A percentile compares a stretch with the other conserved stretches of the same genome.
Conservation (phyloP, 768 basidiomycete genomes). For the Coprinopsis cinerea region DNA sequence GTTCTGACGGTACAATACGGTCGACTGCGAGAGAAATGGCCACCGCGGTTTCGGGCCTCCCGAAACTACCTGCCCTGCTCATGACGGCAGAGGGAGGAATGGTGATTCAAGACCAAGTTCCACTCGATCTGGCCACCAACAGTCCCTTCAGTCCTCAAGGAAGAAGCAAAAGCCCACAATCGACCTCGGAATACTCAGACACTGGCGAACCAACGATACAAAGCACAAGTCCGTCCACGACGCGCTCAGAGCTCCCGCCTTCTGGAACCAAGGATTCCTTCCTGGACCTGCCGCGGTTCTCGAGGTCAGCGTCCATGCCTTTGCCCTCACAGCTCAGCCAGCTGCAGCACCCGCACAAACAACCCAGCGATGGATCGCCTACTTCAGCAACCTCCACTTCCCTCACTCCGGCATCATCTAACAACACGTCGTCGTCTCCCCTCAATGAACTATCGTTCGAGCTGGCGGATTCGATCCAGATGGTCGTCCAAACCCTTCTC, state of each 20-base stretch:
- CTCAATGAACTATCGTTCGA: conserved; percentile 76
- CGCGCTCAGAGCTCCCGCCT: conserved; percentile 27
- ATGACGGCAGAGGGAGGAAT: conserved; percentile 41
- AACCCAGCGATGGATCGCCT: conserved; percentile 11
- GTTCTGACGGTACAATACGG: no score
- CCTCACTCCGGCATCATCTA: conserved; percentile 12
- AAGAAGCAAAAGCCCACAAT: conserved; percentile 15
- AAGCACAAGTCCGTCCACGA: conserved; percentile 19
- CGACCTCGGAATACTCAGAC: not conserved
- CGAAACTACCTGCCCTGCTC: conserved; percentile 44
- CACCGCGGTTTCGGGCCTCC: conserved; percentile 10
- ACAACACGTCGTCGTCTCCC: conserved; percentile 28
- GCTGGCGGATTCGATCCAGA: conserved; percentile 86
- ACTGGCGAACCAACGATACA: not conserved
- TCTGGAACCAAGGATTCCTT: conserved; percentile 23
- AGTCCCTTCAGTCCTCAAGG: conserved; percentile 54
- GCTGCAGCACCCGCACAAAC: conserved; percentile 62
- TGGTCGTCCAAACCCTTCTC: conserved; percentile 85
- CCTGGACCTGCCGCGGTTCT: conserved; percentile 45
- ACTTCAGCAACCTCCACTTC: conserved; percentile 13
- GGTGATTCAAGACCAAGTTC: conserved; percentile 35
- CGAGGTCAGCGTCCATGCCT: conserved; percentile 75
- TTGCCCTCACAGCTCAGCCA: conserved; percentile 73
- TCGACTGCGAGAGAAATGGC: no score
- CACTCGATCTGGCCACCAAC: conserved; percentile 37